Base-by-base conservation (phyloP, 2,329 filamentous ascomycete species). In the Cadophora gregata region DNA sequence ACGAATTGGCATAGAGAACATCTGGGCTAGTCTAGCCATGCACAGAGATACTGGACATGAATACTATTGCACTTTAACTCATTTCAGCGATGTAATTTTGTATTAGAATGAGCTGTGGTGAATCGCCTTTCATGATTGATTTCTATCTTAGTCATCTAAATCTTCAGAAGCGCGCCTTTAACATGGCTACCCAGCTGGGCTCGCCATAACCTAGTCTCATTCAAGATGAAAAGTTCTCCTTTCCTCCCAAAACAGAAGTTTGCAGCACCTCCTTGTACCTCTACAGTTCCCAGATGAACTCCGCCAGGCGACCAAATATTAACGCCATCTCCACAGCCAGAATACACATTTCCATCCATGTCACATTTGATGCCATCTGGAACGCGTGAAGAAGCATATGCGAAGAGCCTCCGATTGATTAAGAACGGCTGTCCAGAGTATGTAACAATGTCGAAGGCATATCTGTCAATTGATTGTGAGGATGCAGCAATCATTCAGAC, bases 281-380 rank as follows among this genome's bases (percentile, higher is more conserved):
- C 42, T 7, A 83, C 81, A 56, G 80, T 74, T 0, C 83, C 83
- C 36, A 85, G 77, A 0, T 82, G 75, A 25, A 76, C 75, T 5
- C 83, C 83, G 1, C 77, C 79, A 1, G 78, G 69, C 48, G 77
- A 81, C 79, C 80, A 85, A 3, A 85, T 78, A 68, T 84, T 81
- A n/a, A 86, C 75, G 7, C 83, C 83, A 64, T 83, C 83, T 2
- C 78, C 79, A 64, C 81, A 83, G 0, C 81, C 82, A 50, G 79
- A 77, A 69, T 82, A 89, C 3, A 89, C 80, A 60, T 87, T 85
- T 1, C 86, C 86, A 14, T 82, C 77, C 9, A 79, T 77, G 69
- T 88, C 85, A 64, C 80, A 81, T 67, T 86, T 84, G 48, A 87
- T 78, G 27, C 76, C 78, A 66, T 71, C 77, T 0, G 85, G 84